A percentile compares a stretch with the other conserved stretches of the same genome.
These are phyloP conservation scores for Acacia concinna DNA, from an alignment of 331 rosid species.

Conservation along the genomic window DNA sequence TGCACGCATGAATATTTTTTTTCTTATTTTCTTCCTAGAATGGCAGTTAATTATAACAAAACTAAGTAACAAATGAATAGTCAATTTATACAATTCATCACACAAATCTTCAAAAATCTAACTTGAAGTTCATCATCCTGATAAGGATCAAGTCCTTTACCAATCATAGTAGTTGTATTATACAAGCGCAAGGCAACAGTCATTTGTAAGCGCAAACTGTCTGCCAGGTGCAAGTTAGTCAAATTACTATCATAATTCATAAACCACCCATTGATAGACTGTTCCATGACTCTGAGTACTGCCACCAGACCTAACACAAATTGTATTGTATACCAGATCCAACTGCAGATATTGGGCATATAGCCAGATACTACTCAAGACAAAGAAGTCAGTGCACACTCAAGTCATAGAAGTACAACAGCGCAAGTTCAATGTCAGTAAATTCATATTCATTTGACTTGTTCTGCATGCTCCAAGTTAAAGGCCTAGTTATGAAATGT, in stretches of 20 bases:
- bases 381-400: neutral
- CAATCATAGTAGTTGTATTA: neutral
- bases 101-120: neutral
- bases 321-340: neutral
- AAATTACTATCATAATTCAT: neutral
- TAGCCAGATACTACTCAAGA: neutral
- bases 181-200: neutral
- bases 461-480: neutral
- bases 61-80: neutral
- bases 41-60: neutral
- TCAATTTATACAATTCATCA: neutral
- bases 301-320: neutral
- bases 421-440: neutral
- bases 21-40: neutral
- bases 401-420: neutral
- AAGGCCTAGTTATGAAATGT: neutral
- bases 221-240: neutral
- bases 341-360: neutral
- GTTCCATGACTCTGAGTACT: neutral
- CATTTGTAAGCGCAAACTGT: neutral
- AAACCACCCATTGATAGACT: neutral
- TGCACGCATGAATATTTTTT: constrained; percentile 2
- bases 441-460: neutral
- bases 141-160: neutral
- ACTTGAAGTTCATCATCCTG: neutral